Conservation (phyloP, 164 flowering plant species). For the Santalum album region DNA sequence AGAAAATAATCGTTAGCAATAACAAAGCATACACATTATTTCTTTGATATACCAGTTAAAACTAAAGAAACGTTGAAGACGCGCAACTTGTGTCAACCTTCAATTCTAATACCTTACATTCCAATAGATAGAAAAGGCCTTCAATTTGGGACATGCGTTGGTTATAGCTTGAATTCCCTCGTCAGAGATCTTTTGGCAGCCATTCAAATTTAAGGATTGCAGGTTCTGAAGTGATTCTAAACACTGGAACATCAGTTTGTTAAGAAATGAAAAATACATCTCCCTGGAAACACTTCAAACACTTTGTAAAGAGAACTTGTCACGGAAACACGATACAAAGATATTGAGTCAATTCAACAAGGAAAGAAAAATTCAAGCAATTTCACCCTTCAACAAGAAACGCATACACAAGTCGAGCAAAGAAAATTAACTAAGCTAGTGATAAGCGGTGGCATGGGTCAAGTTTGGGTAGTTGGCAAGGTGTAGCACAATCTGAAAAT, state of each 20-base stretch:
- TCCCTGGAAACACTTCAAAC: not conserved
- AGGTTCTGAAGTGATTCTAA: slow-evolving; percentile 43
- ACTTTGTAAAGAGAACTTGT: not conserved
- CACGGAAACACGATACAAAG: not conserved
- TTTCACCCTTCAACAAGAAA: too few species aligned
- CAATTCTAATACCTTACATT: slow-evolving; percentile 59
- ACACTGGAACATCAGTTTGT: not conserved
- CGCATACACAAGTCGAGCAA: too few species aligned
- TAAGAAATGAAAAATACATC: not conserved
- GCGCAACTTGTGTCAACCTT: not conserved
- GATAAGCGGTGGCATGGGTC: too few species aligned
- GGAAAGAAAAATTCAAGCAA: too few species aligned
- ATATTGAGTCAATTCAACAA: too few species aligned
- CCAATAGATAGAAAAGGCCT: slow-evolving; percentile 80
- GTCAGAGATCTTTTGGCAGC: slow-evolving; percentile 90
- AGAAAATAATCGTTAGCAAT: slow-evolving; percentile 8
- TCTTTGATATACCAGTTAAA: not conserved
- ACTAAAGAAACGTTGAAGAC: not conserved
- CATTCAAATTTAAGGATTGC: slow-evolving; percentile 69
- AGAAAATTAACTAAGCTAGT: too few species aligned
- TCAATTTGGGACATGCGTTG: slow-evolving; percentile 49
- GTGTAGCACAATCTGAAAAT: too few species aligned
- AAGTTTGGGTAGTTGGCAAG: too few species aligned
- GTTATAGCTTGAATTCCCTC: slow-evolving; percentile 65
- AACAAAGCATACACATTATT: too few species aligned